Evolutionary conservation across 83 land plant genomes (phyloP).

Genomic region (Picea engelmannii): DNA sequence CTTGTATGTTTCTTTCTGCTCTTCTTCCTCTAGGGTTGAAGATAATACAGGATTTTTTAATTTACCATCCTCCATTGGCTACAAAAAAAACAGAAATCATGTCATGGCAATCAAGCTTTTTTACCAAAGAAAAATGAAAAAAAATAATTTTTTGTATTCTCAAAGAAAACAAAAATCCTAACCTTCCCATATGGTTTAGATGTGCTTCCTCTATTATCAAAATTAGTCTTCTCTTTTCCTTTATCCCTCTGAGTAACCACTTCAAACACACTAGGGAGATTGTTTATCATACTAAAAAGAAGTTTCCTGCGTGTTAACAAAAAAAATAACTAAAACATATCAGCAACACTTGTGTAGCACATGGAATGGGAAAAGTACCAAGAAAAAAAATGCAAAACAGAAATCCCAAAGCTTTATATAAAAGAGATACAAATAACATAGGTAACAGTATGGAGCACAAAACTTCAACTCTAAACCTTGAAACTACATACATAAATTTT

Average conservation of each 20-base stretch:
- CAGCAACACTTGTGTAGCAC: too few relatives aligned
- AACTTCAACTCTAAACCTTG: too few relatives aligned
- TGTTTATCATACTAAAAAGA: too few relatives aligned
- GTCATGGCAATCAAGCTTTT: not conserved
- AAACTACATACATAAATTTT: too few relatives aligned
- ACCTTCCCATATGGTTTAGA: conserved; percentile 57
- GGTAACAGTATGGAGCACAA: too few relatives aligned
- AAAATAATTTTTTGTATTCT: not conserved
- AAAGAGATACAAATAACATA: too few relatives aligned
- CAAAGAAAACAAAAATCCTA: not conserved
- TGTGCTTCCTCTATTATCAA: conserved; percentile 72
- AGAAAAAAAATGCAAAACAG: too few relatives aligned
- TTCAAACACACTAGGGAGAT: conserved; percentile 90
- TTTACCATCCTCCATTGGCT: conserved; percentile 62
- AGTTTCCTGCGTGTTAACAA: conserved; percentile 59
- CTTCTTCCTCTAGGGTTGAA: not conserved
- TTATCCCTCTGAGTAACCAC: conserved; percentile 79
- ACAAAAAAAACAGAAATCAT: not conserved
- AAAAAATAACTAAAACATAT: not conserved
- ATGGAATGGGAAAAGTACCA: too few relatives aligned
- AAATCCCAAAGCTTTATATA: too few relatives aligned
- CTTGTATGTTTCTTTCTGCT: conserved; percentile 50
- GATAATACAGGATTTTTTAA: conserved; percentile 44
- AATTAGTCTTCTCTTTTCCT: conserved; percentile 62
- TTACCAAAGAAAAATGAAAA: not conserved